These are phyloP conservation scores for Insectozyma bohioensis DNA, from an alignment of 1,139 yeast species.

Conservation along the genomic window DNA sequence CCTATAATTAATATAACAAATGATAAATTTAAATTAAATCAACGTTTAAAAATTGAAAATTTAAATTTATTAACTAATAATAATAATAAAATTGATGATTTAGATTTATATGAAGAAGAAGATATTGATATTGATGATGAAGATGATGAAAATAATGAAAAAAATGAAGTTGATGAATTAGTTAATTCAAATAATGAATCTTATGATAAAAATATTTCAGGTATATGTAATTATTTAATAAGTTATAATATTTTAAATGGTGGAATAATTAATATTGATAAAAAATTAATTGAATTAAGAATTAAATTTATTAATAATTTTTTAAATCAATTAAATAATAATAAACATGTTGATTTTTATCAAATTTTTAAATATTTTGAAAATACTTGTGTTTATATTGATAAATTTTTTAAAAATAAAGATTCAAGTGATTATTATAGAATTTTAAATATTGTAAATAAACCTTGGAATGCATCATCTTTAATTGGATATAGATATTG, in stretches of 20 bases:
- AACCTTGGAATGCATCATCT: constrained; percentile 29
- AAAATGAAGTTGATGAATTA: constrained; percentile 11
- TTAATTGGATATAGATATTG: constrained; percentile 32
- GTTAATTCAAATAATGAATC: constrained; percentile 11
- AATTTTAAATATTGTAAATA: constrained; percentile 19
- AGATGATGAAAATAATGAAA: constrained; percentile 17
- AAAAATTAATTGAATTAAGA: constrained; percentile 28
- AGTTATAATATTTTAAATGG: constrained; percentile 32
- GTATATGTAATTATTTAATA: constrained; percentile 35
- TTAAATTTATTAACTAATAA: constrained; percentile 7
- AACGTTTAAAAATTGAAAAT: constrained; percentile 15
- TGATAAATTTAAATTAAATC: constrained; percentile 19
- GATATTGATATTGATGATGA: constrained; percentile 18
- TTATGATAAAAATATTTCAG: constrained; percentile 24
- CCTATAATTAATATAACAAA: constrained; percentile 10
- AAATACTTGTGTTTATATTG: constrained; percentile 31
- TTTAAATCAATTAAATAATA: constrained; percentile 12
- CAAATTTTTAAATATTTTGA: constrained; percentile 33
- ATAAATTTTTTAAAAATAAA: constrained; percentile 23
- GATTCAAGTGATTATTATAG: constrained; percentile 21
- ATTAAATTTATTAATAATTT: constrained; percentile 19
- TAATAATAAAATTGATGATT: constrained; percentile 11
- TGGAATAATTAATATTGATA: constrained; percentile 9
- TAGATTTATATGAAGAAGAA: constrained; percentile 15
- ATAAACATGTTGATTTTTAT: constrained; percentile 23